These are phyloP conservation scores for Pleurotus platypus DNA, from an alignment of 768 basidiomycete genomes.

Conservation along the genomic window DNA sequence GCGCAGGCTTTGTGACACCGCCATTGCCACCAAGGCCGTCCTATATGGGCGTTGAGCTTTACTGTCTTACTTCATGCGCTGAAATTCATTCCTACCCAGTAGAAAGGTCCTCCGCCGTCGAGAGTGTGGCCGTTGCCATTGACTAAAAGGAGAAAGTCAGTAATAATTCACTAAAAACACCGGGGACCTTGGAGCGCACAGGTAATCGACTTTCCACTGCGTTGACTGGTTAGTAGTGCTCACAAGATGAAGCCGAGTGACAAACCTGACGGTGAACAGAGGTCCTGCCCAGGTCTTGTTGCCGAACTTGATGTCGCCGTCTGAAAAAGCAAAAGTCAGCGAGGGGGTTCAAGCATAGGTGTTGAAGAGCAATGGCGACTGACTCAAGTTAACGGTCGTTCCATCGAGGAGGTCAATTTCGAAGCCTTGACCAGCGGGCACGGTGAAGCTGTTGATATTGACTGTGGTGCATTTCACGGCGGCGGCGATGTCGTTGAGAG, in stretches of 20 bases:
- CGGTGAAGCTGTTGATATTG: conserved; percentile 53
- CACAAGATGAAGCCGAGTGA: neutral
- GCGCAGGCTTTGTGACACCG: conserved; percentile 35
- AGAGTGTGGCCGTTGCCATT: conserved; percentile 39
- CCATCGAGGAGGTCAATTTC: conserved; percentile 40
- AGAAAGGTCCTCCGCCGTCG: conserved; percentile 40
- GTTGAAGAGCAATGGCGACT: conserved; percentile 11
- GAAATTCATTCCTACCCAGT: conserved; percentile 27
- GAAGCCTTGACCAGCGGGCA: conserved; percentile 50
- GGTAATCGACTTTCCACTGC: conserved; percentile 40
- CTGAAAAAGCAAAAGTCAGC: conserved; percentile 22
- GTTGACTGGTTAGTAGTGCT: conserved; percentile 13
- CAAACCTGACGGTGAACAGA: conserved; percentile 47
- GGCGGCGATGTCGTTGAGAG: conserved; percentile 40
- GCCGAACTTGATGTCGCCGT: conserved; percentile 57
- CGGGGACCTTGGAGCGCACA: conserved; percentile 29
- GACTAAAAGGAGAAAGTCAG: conserved; percentile 19
- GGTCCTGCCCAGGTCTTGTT: conserved; percentile 50
- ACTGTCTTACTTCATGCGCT: neutral
- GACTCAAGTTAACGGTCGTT: conserved; percentile 58
- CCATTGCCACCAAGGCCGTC: conserved; percentile 36
- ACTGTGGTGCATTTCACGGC: conserved; percentile 58
- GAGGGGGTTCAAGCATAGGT: neutral
- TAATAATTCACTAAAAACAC: no score
- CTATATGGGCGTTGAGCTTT: conserved; percentile 13